Base-by-base conservation (phyloP, 176 grass and related monocot genomes). In the Eremochloa ophiuroides region DNA sequence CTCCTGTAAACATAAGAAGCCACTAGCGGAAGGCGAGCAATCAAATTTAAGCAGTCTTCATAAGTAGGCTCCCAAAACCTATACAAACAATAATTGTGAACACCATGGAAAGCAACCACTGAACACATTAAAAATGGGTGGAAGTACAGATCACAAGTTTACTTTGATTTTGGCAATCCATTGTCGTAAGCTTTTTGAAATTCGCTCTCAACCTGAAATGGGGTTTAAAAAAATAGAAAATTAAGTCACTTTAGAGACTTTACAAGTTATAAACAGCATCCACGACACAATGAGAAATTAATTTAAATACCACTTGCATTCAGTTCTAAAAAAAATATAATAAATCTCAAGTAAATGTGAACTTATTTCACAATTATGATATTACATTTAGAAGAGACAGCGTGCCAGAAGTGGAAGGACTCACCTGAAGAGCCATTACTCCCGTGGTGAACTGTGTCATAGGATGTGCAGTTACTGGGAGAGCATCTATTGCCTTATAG, bases 1-100 rank as follows among this genome's bases (percentile, higher is more conserved):
- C 96, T 95, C 47, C 76, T 79, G 82, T 99, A 99, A 77, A 99
- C 90, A 91, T 95, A 99, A 37, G 96, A 84, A 73, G 93, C 96
- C 29, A 99, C 96, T 42, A 76, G 76, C 8, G 96, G 88, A 85
- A 99, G 86, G 9, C 93, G 88, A 48, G 96, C 88, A 80, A 99
- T 95, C 82, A 99, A 83, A 76, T 99, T 99, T 89, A 99, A 90
- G 68, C 79, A 84, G 82, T 99, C 96, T 82, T 99, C 96, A 84
- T 99, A 99, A 50, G 96, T 99, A 79, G 96, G 93, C 68, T 99
- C 96, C 96, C 93, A 99, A 73, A 91, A 98, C 80, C 96, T 98
- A 89, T 63, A 38, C 80, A 83, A 62, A 83, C 10, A 82, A 34
- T 9, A 79, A 26, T 47, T 60, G 66, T 62, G 4, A 85, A 79